Base-by-base conservation (phyloP, 78 protist species). In the Polysphondylium violaceum region DNA sequence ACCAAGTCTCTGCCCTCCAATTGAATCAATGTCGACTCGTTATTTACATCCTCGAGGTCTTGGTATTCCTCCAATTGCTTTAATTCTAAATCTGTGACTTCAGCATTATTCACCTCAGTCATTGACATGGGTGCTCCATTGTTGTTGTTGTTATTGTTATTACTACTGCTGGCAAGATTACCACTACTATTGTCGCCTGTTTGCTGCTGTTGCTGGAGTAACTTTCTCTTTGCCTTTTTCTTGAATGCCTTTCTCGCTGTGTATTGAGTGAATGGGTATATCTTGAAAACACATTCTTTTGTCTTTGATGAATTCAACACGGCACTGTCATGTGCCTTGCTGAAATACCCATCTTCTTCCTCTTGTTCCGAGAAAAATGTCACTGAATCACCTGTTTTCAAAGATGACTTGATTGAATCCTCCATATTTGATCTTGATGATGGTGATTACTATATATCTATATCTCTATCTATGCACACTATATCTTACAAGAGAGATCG, bases 351-450 rank as follows among this genome's bases (percentile, higher is more conserved):
- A 41, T 83, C 91, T 33, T 83, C 91, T 36, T 83, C 91, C 21
- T 83, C 91, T 51, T 83, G 91, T n/a, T 83, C 89, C 8, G 91
- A 83, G 33, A 64, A 83, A 56, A 83, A 83, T 9, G 91, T 83
- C 11, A 83, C 91, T 38, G 69, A 41, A 59, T 83, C 91, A 33
- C 91, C 91, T 44, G 91, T 83, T 33, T 69, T 67, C 21, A 83
- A 50, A 51, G n/a, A 31, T 72, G 11, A 72, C n/a, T 50, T 50
- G 27, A 11, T 3, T 6, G 27, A 23, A 9, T 72, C 78, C 31
- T 72, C 78, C 78, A 72, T 72, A 43, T 43, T 16, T 41, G n/a
- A 21, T 40, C 40, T 6, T 8, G 35, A 31, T 55, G 12, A 35
- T 33, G 14, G 14, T 41, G 19, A 1, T 64, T 29, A 31, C 36